These are phyloP conservation scores for Aspergillus baeticus DNA, from an alignment of 495 filamentous ascomycete genomes.

Conservation along the genomic window DNA sequence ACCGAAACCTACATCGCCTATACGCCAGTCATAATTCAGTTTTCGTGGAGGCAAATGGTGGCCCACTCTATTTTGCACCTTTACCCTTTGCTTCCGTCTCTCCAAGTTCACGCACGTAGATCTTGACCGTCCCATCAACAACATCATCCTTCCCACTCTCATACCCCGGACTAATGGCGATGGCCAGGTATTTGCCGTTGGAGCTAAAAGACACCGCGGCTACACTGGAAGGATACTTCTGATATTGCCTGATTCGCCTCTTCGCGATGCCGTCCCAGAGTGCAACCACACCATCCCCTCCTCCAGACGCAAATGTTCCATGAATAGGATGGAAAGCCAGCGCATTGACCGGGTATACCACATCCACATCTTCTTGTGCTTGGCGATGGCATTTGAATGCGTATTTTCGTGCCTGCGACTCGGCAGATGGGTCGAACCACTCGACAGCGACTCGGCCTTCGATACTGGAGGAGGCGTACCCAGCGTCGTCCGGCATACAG, in stretches of 20 bases:
- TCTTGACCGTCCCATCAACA: conserved; percentile 64
- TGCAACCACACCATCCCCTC: conserved; percentile 91
- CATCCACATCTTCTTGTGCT: conserved; percentile 66
- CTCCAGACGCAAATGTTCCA: conserved; percentile 90
- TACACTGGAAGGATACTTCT: conserved; percentile 75
- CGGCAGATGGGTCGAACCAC: conserved; percentile 87
- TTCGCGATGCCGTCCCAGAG: conserved; percentile 94
- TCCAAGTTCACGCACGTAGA: conserved; percentile 77
- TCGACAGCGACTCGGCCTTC: conserved; percentile 95
- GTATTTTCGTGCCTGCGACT: conserved; percentile 89
- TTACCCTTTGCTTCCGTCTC: conserved; percentile 91
- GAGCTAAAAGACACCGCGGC: conserved; percentile 71
- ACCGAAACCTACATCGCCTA: conserved; percentile 5
- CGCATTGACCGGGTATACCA: conserved; percentile 94
- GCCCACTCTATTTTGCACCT: conserved; percentile 51
- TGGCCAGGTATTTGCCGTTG: conserved; percentile 79
- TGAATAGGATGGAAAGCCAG: conserved; percentile 87
- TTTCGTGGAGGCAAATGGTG: conserved; percentile 9
- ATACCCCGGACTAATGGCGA: conserved; percentile 86
- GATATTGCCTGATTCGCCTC: conserved; percentile 86
- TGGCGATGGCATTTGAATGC: conserved; percentile 98
- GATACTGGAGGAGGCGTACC: conserved; percentile 85
- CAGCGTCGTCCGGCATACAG: conserved; percentile 95
- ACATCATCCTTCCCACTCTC: conserved; percentile 85
- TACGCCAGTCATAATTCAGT: conserved; percentile 13